phyloP scores from a whole-genome alignment of 2,329 filamentous ascomycete genomes.

The Zasmidium cellare region DNA sequence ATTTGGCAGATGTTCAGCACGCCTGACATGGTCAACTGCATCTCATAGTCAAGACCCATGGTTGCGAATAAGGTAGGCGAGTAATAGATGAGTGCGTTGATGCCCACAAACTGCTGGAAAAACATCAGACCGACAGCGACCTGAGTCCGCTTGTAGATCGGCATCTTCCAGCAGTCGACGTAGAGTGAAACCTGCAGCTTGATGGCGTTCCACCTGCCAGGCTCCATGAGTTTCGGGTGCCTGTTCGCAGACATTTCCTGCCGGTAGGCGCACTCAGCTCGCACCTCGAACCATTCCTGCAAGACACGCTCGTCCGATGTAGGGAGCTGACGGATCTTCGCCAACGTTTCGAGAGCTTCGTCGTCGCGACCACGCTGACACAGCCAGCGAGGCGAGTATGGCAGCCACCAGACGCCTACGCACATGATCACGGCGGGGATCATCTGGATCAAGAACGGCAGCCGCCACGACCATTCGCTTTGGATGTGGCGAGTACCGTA shows the following conservation, averaged over 20 bases:
- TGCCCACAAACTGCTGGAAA: slow-evolving; percentile 55
- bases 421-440: slow-evolving; percentile 34
- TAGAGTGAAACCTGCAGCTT: slow-evolving; percentile 49
- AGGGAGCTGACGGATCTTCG: slow-evolving; percentile 42
- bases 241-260: slow-evolving; percentile 43
- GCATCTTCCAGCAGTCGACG: slow-evolving; percentile 49
- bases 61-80: slow-evolving; percentile 45
- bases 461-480: slow-evolving; percentile 49
- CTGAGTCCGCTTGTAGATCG: slow-evolving; percentile 49
- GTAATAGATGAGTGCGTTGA: slow-evolving; percentile 52
- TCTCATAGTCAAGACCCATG: slow-evolving; percentile 39
- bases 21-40: slow-evolving; percentile 43
- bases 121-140: slow-evolving; percentile 57
- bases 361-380: slow-evolving; percentile 31
- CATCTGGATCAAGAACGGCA: slow-evolving; percentile 52
- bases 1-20: slow-evolving; percentile 46
- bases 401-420: slow-evolving; percentile 34
- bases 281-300: slow-evolving; percentile 55
- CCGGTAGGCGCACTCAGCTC: slow-evolving; percentile 56
- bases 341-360: slow-evolving; percentile 31
- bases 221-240: slow-evolving; percentile 33
- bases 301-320: slow-evolving; percentile 51
- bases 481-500: slow-evolving; percentile 54
- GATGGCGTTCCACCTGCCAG: slow-evolving; percentile 28
- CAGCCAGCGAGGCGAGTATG: slow-evolving; percentile 38